Conservation (phyloP, 2,329 filamentous ascomycete genomes). For the Paraphoma sp. region DNA sequence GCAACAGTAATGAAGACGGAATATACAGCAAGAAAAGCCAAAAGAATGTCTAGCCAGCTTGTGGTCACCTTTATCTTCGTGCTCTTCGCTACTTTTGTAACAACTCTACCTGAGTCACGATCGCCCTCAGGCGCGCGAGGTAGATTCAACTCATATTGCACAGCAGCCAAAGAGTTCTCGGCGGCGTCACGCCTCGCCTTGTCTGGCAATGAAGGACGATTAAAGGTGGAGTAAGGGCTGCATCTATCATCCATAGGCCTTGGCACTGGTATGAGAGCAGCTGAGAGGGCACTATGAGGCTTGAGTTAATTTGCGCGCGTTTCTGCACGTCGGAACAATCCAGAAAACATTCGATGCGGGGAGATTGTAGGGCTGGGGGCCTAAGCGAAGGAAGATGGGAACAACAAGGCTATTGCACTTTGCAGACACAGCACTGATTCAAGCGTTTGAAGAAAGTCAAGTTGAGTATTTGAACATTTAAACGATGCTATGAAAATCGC, state of each 20-base stretch:
- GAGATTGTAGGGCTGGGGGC: not conserved
- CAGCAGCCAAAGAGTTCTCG: not conserved
- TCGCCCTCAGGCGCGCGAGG: not conserved
- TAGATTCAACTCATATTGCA: not conserved
- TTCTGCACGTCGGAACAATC: not conserved
- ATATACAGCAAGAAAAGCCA: not conserved
- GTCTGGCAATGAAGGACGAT: not conserved
- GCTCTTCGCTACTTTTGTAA: too few species aligned
- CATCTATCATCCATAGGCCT: not conserved
- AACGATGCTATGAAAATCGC: constrained; percentile 3
- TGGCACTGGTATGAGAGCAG: not conserved
- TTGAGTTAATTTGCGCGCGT: constrained; percentile 15
- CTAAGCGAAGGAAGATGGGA: not conserved
- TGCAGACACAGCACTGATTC: not conserved
- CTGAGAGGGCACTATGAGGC: not conserved
- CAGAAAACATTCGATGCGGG: not conserved
- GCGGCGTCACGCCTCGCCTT: not conserved
- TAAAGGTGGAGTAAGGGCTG: not conserved
- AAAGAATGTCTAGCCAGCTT: not conserved
- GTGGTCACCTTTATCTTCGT: too few species aligned
- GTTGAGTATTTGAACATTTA: not conserved
- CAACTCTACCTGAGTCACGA: not conserved
- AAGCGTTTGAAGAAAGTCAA: not conserved
- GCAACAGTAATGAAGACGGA: not conserved
- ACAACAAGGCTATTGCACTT: not conserved